phyloP scores from a whole-genome alignment of 2,329 filamentous ascomycete species.

The Fusarium goolgardi region DNA sequence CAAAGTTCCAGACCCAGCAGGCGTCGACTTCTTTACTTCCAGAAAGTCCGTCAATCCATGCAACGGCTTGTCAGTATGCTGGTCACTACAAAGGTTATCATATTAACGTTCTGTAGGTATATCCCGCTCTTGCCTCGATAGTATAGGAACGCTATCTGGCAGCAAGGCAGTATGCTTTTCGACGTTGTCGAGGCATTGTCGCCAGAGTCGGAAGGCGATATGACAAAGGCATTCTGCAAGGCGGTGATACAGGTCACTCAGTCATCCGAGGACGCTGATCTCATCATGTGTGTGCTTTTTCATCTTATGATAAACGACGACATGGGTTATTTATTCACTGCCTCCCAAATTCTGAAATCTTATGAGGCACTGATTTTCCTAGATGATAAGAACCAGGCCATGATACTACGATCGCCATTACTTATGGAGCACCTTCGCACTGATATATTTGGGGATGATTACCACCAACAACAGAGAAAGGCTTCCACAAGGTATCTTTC shows the following conservation, averaged over 20 bases:
- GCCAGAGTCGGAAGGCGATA: background rate
- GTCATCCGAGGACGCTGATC: background rate
- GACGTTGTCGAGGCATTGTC: background rate
- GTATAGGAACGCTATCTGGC: background rate
- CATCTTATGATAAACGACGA: background rate
- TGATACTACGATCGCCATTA: background rate
- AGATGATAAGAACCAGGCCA: accelerated
- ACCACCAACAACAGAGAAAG: background rate
- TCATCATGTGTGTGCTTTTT: background rate
- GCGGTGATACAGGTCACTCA: background rate
- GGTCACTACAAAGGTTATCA: accelerated
- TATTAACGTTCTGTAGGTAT: background rate
- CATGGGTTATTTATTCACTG: background rate
- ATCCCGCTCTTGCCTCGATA: background rate
- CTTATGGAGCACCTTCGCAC: background rate
- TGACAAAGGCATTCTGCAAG: background rate
- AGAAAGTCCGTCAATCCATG: background rate
- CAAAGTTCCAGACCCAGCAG: background rate
- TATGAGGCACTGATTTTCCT: background rate
- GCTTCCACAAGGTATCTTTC: background rate
- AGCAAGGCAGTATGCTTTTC: background rate
- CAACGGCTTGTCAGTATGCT: background rate
- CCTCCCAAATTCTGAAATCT: background rate
- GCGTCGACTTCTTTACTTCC: background rate
- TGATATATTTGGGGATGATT: background rate